These are phyloP conservation scores for Didymosphaeria variabile DNA, from an alignment of 2,329 filamentous ascomycete species.

Conservation along the genomic window DNA sequence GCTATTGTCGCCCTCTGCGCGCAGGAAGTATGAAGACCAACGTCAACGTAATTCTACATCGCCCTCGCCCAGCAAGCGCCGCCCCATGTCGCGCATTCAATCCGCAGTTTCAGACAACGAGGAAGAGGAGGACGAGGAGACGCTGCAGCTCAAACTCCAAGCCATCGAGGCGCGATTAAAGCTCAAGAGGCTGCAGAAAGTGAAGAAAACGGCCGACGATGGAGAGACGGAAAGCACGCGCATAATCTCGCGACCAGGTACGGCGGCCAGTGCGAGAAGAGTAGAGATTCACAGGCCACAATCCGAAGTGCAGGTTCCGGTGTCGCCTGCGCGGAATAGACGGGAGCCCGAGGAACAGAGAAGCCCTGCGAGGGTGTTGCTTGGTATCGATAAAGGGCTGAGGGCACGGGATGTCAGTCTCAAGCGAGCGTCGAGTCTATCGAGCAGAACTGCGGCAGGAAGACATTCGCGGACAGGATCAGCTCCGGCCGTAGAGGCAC, in stretches of 20 bases:
- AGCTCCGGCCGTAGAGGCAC: slow-evolving; percentile 27
- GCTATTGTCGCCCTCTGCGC: slow-evolving; percentile 77
- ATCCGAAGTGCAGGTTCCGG: slow-evolving; percentile 74
- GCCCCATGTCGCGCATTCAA: slow-evolving; percentile 34
- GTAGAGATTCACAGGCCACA: slow-evolving; percentile 35
- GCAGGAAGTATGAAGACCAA: slow-evolving; percentile 73
- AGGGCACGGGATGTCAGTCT: slow-evolving; percentile 84
- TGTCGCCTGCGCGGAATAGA: slow-evolving; percentile 69
- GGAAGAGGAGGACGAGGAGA: slow-evolving; percentile 86
- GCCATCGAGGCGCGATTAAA: slow-evolving; percentile 89
- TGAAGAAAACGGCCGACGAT: slow-evolving; percentile 52
- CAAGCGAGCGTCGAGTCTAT: slow-evolving; percentile 68
- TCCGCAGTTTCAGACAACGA: slow-evolving; percentile 60
- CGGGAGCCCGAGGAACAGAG: slow-evolving; percentile 63
- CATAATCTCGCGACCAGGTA: slow-evolving; percentile 38
- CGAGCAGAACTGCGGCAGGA: slow-evolving; percentile 19
- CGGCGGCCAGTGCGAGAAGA: slow-evolving; percentile 32
- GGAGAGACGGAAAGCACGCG: slow-evolving; percentile 33
- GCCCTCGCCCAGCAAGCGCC: slow-evolving; percentile 66
- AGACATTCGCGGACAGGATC: slow-evolving; percentile 55
- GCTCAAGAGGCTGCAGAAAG: slow-evolving; percentile 81
- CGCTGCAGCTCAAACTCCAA: slow-evolving; percentile 81
- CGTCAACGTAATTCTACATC: slow-evolving; percentile 66
- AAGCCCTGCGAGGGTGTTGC: slow-evolving; percentile 79
- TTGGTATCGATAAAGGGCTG: slow-evolving; percentile 91